Base-by-base conservation (phyloP, 2,329 filamentous ascomycete genomes). In the Neopestalotiopsis rosae region DNA sequence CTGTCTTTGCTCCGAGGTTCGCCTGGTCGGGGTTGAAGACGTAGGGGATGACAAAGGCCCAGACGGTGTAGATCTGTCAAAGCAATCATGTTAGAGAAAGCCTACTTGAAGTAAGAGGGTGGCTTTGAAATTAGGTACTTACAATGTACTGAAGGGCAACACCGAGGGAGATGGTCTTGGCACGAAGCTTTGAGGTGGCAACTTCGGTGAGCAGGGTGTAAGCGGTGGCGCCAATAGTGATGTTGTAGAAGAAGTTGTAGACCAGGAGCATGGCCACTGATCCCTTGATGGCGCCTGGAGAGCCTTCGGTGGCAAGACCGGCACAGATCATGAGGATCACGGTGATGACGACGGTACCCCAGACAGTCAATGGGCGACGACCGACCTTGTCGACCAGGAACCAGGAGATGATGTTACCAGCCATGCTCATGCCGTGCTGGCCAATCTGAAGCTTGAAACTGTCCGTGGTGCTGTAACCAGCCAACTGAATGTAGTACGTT, bases 371-470 rank as follows among this genome's bases (percentile, higher is more conserved):
- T 45, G 71, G 71, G 9, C 78, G 75, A 3, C 82, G 78, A 14
- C 82, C 81, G 14, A 81, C 68, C 1, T 75, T 73, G 65, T 83
- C 81, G 42, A 83, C 73, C 4, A 82, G 71, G 57, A 74, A 79
- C 74, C 79, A 82, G 0, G 81, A 81, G 71, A 80, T 78, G 65
- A 83, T 70, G 66, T 82, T 83, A 28, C 82, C 82, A 4, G 80
- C 56, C 17, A 82, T 75, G 1, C 79, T 82, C 5, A 81, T 68
- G 2, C 78, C 75, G 62, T 82, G 81, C 70, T 83, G 81, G 10
- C 75, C 59, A 83, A 65, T 83, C 65, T 81, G 77, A 1, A 83
- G 74, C 65, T 74, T 78, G 74, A 82, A 83, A 66, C 76, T 79
- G 68, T 67, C 65, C 40, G 45, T 66, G 2, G 72, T 72, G 38